These are phyloP conservation scores for Fermentozyma sake DNA, from an alignment of 1,139 yeast genomes.

Conservation along the genomic window DNA sequence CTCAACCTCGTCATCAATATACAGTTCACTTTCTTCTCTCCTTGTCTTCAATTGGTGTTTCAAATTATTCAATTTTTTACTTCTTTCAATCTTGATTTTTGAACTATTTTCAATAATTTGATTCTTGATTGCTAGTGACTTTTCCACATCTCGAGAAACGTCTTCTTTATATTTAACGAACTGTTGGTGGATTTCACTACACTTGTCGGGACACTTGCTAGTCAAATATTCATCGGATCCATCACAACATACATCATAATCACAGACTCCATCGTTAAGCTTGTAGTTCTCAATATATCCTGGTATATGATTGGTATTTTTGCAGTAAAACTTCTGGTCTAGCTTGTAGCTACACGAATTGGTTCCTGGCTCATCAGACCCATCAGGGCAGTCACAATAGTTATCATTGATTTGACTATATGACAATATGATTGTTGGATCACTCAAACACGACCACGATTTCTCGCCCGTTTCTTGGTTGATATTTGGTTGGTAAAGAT, in stretches of 20 bases:
- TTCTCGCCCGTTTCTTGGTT: constrained; percentile 27
- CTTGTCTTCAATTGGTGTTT: constrained; percentile 25
- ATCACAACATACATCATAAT: constrained; percentile 86
- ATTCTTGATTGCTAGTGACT: constrained; percentile 21
- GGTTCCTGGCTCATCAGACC: constrained; percentile 96
- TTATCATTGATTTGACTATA: constrained; percentile 75
- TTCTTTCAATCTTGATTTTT: constrained; percentile 7
- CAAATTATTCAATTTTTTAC: constrained; percentile 18
- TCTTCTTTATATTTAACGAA: constrained; percentile 17
- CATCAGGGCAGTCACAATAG: constrained; percentile 96
- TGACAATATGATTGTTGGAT: constrained; percentile 59
- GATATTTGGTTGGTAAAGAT: constrained; percentile 48
- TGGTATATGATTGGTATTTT: constrained; percentile 65
- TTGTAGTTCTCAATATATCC: constrained; percentile 54
- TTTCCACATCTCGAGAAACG: constrained; percentile 13
- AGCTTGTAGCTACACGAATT: constrained; percentile 58
- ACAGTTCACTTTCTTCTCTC: constrained; percentile 21
- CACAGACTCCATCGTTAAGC: constrained; percentile 91
- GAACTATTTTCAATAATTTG: constrained; percentile 9
- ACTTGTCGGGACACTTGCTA: constrained; percentile 52
- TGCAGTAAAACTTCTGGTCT: constrained; percentile 63
- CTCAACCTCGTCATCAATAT: constrained; percentile 10
- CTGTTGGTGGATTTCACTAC: constrained; percentile 44
- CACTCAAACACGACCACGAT: constrained; percentile 65
- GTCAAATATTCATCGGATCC: constrained; percentile 75